A percentile compares a stretch with the other conserved stretches of the same genome.
These are phyloP conservation scores for Mycothermus thermophilus DNA, from an alignment of 495 filamentous ascomycete species.

Conservation along the genomic window DNA sequence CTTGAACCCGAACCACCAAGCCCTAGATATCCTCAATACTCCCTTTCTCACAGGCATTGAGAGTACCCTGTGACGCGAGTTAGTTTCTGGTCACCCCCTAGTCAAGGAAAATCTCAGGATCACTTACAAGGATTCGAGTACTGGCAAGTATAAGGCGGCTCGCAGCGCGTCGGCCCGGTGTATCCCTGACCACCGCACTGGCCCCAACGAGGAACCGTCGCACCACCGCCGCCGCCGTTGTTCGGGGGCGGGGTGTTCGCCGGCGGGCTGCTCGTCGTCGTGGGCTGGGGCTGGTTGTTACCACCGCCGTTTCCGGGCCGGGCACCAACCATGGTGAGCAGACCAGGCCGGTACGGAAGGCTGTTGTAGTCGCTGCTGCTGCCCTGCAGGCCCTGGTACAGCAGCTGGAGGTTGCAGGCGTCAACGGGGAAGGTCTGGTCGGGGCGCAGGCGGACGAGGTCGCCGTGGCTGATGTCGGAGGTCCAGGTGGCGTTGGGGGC, in stretches of 20 bases:
- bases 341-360: conserved; percentile 37
- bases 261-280: neutral
- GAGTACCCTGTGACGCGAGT: conserved; percentile 1
- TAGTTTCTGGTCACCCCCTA: neutral
- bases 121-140: conserved; percentile 8
- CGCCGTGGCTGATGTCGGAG: conserved; percentile 50
- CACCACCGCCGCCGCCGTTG: conserved; percentile 2
- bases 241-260: neutral
- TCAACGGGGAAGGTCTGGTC: conserved; percentile 46
- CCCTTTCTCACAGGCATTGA: conserved; percentile 1
- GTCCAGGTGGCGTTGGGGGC: conserved; percentile 50
- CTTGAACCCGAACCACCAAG: too few relatives aligned
- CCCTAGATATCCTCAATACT: too few relatives aligned
- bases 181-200: conserved; percentile 12
- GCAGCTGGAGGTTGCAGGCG: conserved; percentile 43
- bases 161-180: conserved; percentile 11
- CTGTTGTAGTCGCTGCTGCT: conserved; percentile 25
- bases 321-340: conserved; percentile 32
- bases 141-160: conserved; percentile 8
- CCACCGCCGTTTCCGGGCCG: conserved; percentile 1
- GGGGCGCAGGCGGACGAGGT: conserved; percentile 37
- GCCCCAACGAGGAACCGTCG: conserved; percentile 6
- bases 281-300: neutral
- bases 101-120: too few relatives aligned
- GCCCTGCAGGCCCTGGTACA: conserved; percentile 41